Percentiles rank a stretch among this genome's conserved stretches.
Conservation (phyloP, 768 basidiomycete species). For the Leccinum ochraceum region DNA sequence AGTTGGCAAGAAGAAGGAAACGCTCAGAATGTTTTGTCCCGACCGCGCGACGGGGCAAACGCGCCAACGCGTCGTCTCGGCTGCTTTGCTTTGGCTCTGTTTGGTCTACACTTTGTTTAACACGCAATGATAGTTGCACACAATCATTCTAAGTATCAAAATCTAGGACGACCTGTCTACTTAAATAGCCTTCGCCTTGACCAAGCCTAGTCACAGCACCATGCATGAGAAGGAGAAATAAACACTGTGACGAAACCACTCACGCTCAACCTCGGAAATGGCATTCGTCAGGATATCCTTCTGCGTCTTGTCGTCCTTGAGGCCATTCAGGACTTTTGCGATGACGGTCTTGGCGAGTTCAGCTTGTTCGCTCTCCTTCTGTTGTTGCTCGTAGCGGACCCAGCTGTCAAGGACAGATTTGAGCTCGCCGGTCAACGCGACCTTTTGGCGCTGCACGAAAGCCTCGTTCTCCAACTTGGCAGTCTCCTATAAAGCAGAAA, state of each 20-base stretch:
- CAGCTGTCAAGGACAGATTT: constrained; percentile 96
- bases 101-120: constrained; percentile 7
- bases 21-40: background rate
- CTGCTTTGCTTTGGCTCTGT: constrained; percentile 30
- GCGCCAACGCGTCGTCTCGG: constrained; percentile 36
- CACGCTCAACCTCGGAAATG: constrained; percentile 90
- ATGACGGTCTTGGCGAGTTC: constrained; percentile 89
- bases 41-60: constrained; percentile 21
- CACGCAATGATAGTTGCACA: constrained; percentile 4
- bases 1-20: constrained; percentile 6
- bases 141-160: constrained; percentile 22
- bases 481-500: constrained; percentile 63
- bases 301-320: constrained; percentile 89
- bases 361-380: constrained; percentile 94
- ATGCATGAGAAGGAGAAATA: constrained; percentile 2
- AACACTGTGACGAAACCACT: constrained; percentile 38
- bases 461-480: constrained; percentile 86
- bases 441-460: constrained; percentile 90
- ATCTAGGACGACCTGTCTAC: constrained; percentile 24
- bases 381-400: constrained; percentile 97
- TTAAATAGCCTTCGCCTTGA: constrained; percentile 92
- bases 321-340: constrained; percentile 77
- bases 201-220: constrained; percentile 57
- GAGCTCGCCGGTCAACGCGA: constrained; percentile 82
- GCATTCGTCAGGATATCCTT: constrained; percentile 78